These are phyloP conservation scores for Drechslerella dactyloides DNA, from an alignment of 2,329 filamentous ascomycete genomes.

Conservation along the genomic window DNA sequence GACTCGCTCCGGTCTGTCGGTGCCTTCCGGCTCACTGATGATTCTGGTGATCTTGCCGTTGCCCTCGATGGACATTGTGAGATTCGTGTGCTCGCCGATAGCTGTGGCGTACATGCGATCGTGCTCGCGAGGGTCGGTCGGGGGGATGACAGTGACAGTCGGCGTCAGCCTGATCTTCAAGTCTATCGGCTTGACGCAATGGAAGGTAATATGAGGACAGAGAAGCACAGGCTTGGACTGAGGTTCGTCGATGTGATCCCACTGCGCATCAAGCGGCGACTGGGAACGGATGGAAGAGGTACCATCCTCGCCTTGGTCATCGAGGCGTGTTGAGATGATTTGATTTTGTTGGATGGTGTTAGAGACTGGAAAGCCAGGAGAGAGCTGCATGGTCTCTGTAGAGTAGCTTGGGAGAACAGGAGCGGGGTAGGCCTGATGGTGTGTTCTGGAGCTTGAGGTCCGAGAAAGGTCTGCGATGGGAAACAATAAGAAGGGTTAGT, in stretches of 20 bases:
- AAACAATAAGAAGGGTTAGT: constrained; percentile 38
- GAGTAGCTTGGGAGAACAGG: constrained; percentile 49
- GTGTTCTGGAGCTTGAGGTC: constrained; percentile 23
- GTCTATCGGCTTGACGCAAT: constrained; percentile 47
- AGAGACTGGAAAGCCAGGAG: constrained; percentile 46
- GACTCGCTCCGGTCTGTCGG: constrained; percentile 36
- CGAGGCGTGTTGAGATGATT: constrained; percentile 20
- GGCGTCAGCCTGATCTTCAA: constrained; percentile 45
- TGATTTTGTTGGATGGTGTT: constrained; percentile 44
- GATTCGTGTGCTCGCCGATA: constrained; percentile 48
- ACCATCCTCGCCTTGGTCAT: constrained; percentile 44
- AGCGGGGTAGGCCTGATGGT: constrained; percentile 42
- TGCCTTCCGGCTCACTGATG: constrained; percentile 48
- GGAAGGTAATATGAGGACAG: constrained; percentile 50
- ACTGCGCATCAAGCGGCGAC: constrained; percentile 47
- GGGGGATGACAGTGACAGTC: constrained; percentile 46
- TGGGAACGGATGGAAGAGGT: constrained; percentile 46
- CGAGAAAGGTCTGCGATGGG: constrained; percentile 27
- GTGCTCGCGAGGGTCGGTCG: constrained; percentile 44
- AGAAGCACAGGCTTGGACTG: constrained; percentile 43
- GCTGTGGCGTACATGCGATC: constrained; percentile 50
- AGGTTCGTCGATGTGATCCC: constrained; percentile 45
- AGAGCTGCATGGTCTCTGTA: constrained; percentile 48
- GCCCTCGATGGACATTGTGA: constrained; percentile 49
- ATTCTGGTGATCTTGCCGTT: constrained; percentile 49